Percentiles rank a stretch among this genome's conserved stretches.
phyloP scores from a whole-genome alignment of 2,329 filamentous ascomycete genomes.

The Fusarium liriodendri region DNA sequence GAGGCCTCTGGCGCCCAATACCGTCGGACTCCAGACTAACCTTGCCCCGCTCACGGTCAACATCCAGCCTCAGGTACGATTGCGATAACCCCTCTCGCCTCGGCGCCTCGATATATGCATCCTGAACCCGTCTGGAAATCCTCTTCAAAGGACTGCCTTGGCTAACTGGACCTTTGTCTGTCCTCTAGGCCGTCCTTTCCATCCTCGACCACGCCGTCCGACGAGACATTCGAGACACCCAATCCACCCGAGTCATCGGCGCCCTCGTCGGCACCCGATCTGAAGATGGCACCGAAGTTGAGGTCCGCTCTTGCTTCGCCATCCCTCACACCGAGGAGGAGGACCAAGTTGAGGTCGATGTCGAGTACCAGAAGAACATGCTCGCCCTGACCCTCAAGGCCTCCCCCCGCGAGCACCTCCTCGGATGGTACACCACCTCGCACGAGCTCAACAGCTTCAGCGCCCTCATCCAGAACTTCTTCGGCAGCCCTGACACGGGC shows the following conservation, averaged over 20 bases:
- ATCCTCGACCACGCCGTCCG: conserved; percentile 95
- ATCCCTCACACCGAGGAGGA: conserved; percentile 98
- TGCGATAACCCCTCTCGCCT: conserved; percentile 29
- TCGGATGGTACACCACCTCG: conserved; percentile 98
- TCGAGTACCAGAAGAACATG: conserved; percentile 99
- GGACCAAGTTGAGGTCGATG: conserved; percentile 99
- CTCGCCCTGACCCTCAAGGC: conserved; percentile 93
- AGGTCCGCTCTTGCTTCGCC: conserved; percentile 96
- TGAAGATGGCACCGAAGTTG: conserved; percentile 96
- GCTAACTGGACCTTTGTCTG: not conserved
- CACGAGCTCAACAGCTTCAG: conserved; percentile 98
- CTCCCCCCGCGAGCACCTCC: conserved; percentile 90
- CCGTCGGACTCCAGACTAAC: conserved; percentile 82
- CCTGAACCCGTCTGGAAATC: not conserved
- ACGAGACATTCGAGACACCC: conserved; percentile 78
- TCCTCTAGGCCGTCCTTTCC: conserved; percentile 72
- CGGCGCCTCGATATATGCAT: conserved; percentile 9
- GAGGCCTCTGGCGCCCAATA: conserved; percentile 86
- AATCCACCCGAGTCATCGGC: conserved; percentile 96
- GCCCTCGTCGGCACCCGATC: conserved; percentile 92
- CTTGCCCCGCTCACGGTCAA: conserved; percentile 93
- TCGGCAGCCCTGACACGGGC: conserved; percentile 94
- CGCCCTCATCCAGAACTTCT: conserved; percentile 98
- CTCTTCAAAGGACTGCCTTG: not conserved
- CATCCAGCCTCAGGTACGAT: conserved; percentile 90